These are phyloP conservation scores for Fusarium hainanense DNA, from an alignment of 2,329 filamentous ascomycete genomes.

Conservation along the genomic window DNA sequence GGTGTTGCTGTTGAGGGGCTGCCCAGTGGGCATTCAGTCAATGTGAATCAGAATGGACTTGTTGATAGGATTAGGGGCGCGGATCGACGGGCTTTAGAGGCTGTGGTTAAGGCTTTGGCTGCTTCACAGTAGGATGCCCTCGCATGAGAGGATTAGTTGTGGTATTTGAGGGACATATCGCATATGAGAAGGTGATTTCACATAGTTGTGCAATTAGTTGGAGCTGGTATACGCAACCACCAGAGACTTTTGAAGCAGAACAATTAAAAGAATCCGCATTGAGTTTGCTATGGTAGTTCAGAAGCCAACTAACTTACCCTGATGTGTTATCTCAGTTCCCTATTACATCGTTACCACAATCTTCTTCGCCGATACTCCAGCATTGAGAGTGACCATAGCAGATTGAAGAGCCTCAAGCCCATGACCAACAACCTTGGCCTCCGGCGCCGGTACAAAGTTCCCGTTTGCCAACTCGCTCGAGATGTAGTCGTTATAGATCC, in stretches of 20 bases:
- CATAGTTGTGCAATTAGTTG: background rate
- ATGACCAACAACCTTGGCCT: background rate
- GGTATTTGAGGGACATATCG: background rate
- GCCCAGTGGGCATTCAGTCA: slow-evolving; percentile 36
- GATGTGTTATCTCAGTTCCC: too few species aligned
- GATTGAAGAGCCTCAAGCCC: slow-evolving; percentile 4
- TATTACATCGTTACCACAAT: slow-evolving; percentile 10
- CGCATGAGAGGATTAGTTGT: rapidly evolving
- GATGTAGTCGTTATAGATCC: slow-evolving; percentile 9
- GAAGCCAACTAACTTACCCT: too few species aligned
- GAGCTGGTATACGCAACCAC: too few species aligned
- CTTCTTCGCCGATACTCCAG: slow-evolving; percentile 14
- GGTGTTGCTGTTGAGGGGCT: slow-evolving; percentile 42
- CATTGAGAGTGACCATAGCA: background rate
- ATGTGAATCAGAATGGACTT: slow-evolving; percentile 40
- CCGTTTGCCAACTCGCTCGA: background rate
- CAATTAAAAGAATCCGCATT: too few species aligned
- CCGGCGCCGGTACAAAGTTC: slow-evolving; percentile 4
- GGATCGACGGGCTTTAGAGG: slow-evolving; percentile 45
- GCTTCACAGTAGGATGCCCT: background rate
- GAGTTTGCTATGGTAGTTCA: too few species aligned
- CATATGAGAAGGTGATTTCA: too few species aligned
- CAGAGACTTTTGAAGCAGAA: too few species aligned
- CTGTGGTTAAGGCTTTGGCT: slow-evolving; percentile 44
- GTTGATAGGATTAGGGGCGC: slow-evolving; percentile 49